Evolutionary conservation across 805 yeast genomes (phyloP), one percentile per base, ranked within the genome.

Genomic region (Sporopachydermia lactativora): DNA sequence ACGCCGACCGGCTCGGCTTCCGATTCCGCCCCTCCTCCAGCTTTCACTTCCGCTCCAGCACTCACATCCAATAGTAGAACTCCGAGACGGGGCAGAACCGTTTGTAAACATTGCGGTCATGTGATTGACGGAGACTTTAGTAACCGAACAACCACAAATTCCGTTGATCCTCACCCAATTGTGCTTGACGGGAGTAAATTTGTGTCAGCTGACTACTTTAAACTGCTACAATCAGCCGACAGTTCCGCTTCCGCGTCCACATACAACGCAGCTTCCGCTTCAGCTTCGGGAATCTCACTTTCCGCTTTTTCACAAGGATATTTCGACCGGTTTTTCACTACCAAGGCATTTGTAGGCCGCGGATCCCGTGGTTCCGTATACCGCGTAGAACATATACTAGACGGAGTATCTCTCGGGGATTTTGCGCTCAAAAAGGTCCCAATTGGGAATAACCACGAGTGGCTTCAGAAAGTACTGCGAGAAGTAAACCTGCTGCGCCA

Each of bases 301-400:
- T 66, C 68, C 4, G 65, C 86, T 3, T 82, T 84, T 52, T 78
- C 81, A 39, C 94, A 81, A 45, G 95, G 94, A 3, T 86, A 86
- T 54, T 86, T 79, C 49, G 64, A 68, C 15, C 74, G 76, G 18
- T 61, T 86, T 54, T 86, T 86, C 60, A 67, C 64, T 35, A 70
- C 73, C 19, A 59, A 76, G 11, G 67, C 73, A 1, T 59, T 70
- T 2, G 58, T 86, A 11, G 96, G 96, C 0, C 68, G 79, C 28
- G 96, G 96, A 0, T 81, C 94, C 3, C 74, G 84, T 48, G 95
- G 95, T 0, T 73, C 79, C 18, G 96, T 86, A 5, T 80, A 71
- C 51, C 75, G 84, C 52, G 96, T 86, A 4, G 84, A 77, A 43
- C 96, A 86, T 55, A 67, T 70, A n/a, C 62, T 88, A 31, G 78